Evolutionary conservation across 108 stramenopile species (phyloP), one percentile per base, ranked within the genome.

Genomic region (Epipyxis sp.): DNA sequence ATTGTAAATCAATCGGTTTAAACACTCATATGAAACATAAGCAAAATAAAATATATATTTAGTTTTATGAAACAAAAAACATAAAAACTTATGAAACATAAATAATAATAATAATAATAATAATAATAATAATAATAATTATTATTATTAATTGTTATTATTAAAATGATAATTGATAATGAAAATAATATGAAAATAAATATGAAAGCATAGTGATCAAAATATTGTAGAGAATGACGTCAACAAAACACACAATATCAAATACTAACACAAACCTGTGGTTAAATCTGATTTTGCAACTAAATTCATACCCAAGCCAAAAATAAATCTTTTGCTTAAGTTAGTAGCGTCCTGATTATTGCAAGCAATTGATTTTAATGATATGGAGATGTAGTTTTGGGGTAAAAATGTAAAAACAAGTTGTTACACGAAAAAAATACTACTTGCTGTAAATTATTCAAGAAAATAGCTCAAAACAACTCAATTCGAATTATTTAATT

Each of bases 261-360:
- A 29, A 65, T 29, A 6, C 25, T 29, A n/a, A n/a, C 61, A 13
- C 61, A 32, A 32, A 46, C 71, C 71, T 35, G 71, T 74, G 35
- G 71, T 6, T 6, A 74, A 6, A 25, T 74, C 50, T 13, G 32
- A 34, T 37, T 77, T 59, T 1, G 85, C 83, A 13, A 86, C 85
- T 29, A 83, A 50, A 25, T 78, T 30, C 85, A 86, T 80, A 44
- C 85, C 85, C n/a, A 86, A 68, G 1, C 81, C 85, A 67, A 40
- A 57, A 43, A 59, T 27, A 81, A 86, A 86, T 2, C 85, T 78
- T 29, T 79, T 79, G 34, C 78, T 58, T 32, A 81, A 68, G 37
- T 79, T 84, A 43, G 79, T 83, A 44, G 85, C 85, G 46, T 86
- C 85, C 20, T 82, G 80, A 74, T 50, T 6, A 50, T 6, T 50